Base-by-base conservation (phyloP, 257 asterid genomes). In the Pogostemon cablin region DNA sequence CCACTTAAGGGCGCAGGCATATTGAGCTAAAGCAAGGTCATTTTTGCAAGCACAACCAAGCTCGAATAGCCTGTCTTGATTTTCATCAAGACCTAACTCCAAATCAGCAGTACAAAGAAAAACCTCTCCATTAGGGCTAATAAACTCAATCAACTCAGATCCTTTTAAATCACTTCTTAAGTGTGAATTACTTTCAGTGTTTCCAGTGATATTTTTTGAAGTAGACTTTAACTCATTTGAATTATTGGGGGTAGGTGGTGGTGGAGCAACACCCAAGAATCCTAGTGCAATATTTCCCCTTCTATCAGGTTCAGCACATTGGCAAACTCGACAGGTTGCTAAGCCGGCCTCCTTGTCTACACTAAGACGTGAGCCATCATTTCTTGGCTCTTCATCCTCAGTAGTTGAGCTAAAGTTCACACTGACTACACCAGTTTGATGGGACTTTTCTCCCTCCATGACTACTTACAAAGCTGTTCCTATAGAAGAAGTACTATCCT, bases 1-100 rank as follows among this genome's bases (percentile, higher is more conserved):
- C 98, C 98, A 92, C 86, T 87, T 90, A 37, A 92, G 91, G 8
- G 96, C 98, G 43, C 98, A 92, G 8, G 95, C 92, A 76, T 92
- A 92, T 78, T 92, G 98, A 43, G 91, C 92, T 54, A 90, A 77
- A 54, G 95, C 96, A 81, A 92, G 92, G 80, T 90, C 98, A 49
- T 76, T 88, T 73, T 92, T 92, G 84, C 98, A 92, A 75, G 91
- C 75, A 78, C 98, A 92, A 11, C 98, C 98, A 62, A 92, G 96
- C 82, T 87, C 95, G 37, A 86, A 15, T 9, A 92, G 75, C 75
- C 73, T 78, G 79, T 86, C 96, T 62, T 84, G 90, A 62, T 65
- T 75, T 62, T 85, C 85, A 79, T 82, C 86, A 15, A 65, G 55
- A 39, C 96, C 96, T 69, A 81, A 70, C 68, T 90, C 98, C 54